These are phyloP conservation scores for Salinomyces thailandicus DNA, from an alignment of 2,329 filamentous ascomycete genomes.

Conservation along the genomic window DNA sequence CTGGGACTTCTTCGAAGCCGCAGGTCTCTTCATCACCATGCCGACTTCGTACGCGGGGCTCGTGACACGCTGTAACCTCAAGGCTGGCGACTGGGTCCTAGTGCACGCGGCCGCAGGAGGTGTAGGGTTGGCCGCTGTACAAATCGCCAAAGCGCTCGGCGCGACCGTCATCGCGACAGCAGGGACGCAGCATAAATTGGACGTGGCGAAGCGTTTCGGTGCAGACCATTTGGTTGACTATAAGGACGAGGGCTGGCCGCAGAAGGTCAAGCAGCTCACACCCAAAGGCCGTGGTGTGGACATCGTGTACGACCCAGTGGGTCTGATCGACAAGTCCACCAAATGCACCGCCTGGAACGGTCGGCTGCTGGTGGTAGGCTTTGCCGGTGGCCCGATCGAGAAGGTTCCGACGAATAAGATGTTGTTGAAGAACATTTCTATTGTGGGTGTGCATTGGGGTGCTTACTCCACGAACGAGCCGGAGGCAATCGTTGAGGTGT, in stretches of 20 bases:
- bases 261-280: slow-evolving; percentile 65
- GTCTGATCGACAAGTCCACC: slow-evolving; percentile 73
- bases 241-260: slow-evolving; percentile 50
- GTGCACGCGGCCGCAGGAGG: slow-evolving; percentile 89
- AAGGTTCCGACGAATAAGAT: slow-evolving; percentile 90
- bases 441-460: slow-evolving; percentile 89
- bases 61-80: slow-evolving; percentile 65
- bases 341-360: slow-evolving; percentile 95
- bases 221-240: slow-evolving; percentile 81
- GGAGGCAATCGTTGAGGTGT: slow-evolving; percentile 60
- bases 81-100: slow-evolving; percentile 72
- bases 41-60: slow-evolving; percentile 82
- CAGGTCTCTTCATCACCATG: slow-evolving; percentile 82
- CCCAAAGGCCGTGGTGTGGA: slow-evolving; percentile 67
- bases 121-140: slow-evolving; percentile 82
- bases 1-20: slow-evolving; percentile 77
- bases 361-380: slow-evolving; percentile 76
- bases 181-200: slow-evolving; percentile 66
- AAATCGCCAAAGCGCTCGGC: slow-evolving; percentile 84
- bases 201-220: slow-evolving; percentile 68
- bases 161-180: slow-evolving; percentile 91
- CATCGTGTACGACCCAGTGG: slow-evolving; percentile 91
- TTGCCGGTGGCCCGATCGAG: slow-evolving; percentile 77
- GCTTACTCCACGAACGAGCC: slow-evolving; percentile 66
- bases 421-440: slow-evolving; percentile 80